A percentile compares a stretch with the other conserved stretches of the same genome.
Conservation (phyloP, 164 flowering plant species). For the Stephania cephalantha region DNA sequence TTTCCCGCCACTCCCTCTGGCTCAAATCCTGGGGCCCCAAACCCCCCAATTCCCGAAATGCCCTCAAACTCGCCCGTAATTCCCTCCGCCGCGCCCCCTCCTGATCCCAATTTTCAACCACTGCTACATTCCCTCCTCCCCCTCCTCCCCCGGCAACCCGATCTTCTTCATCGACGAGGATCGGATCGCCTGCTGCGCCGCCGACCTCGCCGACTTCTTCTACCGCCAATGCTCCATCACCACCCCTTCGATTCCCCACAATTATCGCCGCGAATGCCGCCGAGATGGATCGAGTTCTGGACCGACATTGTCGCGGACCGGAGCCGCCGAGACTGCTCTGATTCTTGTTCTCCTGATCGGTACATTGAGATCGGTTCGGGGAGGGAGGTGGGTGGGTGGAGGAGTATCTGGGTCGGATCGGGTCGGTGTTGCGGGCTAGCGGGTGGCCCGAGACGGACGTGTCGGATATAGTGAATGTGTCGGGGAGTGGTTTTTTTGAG, state of each 20-base stretch:
- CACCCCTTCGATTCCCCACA: background rate
- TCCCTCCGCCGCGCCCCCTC: slow-evolving; percentile 61
- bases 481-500: slow-evolving; percentile 54
- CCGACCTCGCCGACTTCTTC: slow-evolving; percentile 66
- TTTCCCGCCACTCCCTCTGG: slow-evolving; percentile 59
- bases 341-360: slow-evolving; percentile 55
- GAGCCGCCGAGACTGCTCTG: slow-evolving; percentile 40
- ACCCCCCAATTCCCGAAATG: slow-evolving; percentile 72
- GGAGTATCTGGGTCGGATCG: slow-evolving; percentile 52
- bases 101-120: slow-evolving; percentile 71
- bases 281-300: slow-evolving; percentile 98
- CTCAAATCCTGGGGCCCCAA: slow-evolving; percentile 72
- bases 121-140: slow-evolving; percentile 78
- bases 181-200: slow-evolving; percentile 60
- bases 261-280: slow-evolving; percentile 26
- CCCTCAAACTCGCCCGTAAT: slow-evolving; percentile 51
- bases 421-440: slow-evolving; percentile 52
- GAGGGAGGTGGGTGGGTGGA: slow-evolving; percentile 55
- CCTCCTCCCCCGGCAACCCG: slow-evolving; percentile 77
- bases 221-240: slow-evolving; percentile 37
- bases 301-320: slow-evolving; percentile 42
- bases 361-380: slow-evolving; percentile 29
- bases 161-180: slow-evolving; percentile 69
- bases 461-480: slow-evolving; percentile 50
- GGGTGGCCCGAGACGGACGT: slow-evolving; percentile 80